A percentile compares a stretch with the other conserved stretches of the same genome.
Conservation (phyloP, 2,329 filamentous ascomycete genomes). For the Fusarium sp. region DNA sequence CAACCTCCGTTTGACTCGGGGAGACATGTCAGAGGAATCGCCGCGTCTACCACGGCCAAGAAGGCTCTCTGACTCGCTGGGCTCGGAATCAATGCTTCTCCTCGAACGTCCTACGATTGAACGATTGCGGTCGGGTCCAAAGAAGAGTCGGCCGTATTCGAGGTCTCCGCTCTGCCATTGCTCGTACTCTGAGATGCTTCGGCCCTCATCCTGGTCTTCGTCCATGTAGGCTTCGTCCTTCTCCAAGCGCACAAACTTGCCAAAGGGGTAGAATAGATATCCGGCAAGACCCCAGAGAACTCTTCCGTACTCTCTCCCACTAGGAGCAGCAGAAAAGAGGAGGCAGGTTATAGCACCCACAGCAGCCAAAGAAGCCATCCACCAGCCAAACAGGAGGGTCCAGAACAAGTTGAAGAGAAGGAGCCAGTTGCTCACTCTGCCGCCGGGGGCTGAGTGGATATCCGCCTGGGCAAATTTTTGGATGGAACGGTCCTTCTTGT, state of each 20-base stretch:
- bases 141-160: conserved; percentile 95
- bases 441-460: conserved; percentile 94
- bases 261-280: conserved; percentile 96
- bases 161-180: conserved; percentile 99
- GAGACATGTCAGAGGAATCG: conserved; percentile 61
- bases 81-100: conserved; percentile 87
- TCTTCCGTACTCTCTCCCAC: conserved; percentile 87
- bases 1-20: conserved; percentile 81
- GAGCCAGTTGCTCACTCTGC: conserved; percentile 87
- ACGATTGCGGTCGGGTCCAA: conserved; percentile 84
- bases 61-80: conserved; percentile 90
- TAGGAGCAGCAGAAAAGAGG: conserved; percentile 82
- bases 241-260: conserved; percentile 93
- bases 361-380: conserved; percentile 85
- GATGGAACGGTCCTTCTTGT: conserved; percentile 97
- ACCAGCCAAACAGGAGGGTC: conserved; percentile 96
- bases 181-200: conserved; percentile 98
- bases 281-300: conserved; percentile 87
- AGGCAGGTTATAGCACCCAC: conserved; percentile 85
- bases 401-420: conserved; percentile 91
- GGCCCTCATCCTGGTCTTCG: conserved; percentile 94
- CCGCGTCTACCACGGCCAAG: conserved; percentile 74
- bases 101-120: conserved; percentile 90
- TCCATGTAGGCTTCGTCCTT: conserved; percentile 95
- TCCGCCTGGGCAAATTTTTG: conserved; percentile 97